Conservation (phyloP, 2,329 filamentous ascomycete genomes). For the Neofusicoccum sp. region DNA sequence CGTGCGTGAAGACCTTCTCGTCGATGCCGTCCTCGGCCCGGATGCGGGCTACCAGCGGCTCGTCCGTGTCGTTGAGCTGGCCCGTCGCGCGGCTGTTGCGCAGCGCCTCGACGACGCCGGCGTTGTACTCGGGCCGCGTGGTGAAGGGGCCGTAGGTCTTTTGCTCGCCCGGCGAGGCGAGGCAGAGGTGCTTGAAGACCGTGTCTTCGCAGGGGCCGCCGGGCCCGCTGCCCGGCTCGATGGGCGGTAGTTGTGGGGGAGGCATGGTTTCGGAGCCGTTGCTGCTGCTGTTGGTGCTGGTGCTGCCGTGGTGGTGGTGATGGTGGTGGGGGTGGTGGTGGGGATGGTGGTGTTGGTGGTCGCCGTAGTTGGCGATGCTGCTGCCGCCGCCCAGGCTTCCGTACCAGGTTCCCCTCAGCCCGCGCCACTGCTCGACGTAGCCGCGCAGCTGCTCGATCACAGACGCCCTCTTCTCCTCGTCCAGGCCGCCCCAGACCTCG, state of each 20-base stretch:
- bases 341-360: background rate
- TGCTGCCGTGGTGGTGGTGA: background rate
- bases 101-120: conserved; percentile 20
- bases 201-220: conserved; percentile 14
- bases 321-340: background rate
- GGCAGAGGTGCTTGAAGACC: conserved; percentile 14
- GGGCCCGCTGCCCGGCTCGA: conserved; percentile 6
- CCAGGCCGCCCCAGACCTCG: conserved; percentile 19
- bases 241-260: background rate
- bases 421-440: conserved; percentile 19
- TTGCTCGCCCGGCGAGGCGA: conserved; percentile 8
- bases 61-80: conserved; percentile 17
- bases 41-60: conserved; percentile 17
- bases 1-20: conserved; percentile 22
- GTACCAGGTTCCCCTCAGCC: conserved; percentile 20
- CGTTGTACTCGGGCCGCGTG: conserved; percentile 19
- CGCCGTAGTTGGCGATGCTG: conserved; percentile 20
- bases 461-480: conserved; percentile 7
- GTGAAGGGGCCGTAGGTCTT: conserved; percentile 21
- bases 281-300: background rate
- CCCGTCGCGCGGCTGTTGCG: conserved; percentile 10
- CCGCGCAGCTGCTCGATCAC: conserved; percentile 21
- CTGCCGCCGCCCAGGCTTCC: conserved; percentile 20
- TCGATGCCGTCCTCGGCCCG: conserved; percentile 5
- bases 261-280: background rate